Evolutionary conservation across 768 basidiomycete genomes (phyloP), one percentile per base, ranked within the genome.

Genomic region (Collybia mongolica): DNA sequence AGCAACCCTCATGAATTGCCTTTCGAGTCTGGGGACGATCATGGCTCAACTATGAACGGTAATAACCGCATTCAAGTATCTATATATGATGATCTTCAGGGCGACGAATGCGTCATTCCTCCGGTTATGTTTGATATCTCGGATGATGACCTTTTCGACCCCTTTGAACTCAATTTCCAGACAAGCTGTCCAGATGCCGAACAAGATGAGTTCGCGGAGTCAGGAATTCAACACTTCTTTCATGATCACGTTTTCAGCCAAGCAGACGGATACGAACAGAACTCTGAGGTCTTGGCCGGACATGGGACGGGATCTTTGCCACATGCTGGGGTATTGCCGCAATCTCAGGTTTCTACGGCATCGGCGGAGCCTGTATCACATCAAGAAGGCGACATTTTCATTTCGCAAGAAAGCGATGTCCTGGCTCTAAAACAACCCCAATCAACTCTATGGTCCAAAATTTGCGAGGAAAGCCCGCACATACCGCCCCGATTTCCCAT

Each of bases 181-280:
- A 15, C n/a, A 35, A 41, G 44, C 42, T 26, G 44, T 44, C 39
- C 46, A 43, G 26, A 32, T 26, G 28, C 44, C 4, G 39, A 49
- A 37, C 39, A 44, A 24, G 20, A 40, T 29, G 39, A 18, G 39
- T 38, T 14, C 24, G 18, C 48, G 17, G 39, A 42, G 39, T 42
- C 39, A 22, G n/a, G 26, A 19, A 11, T 39, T 35, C 26, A 42
- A 17, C 41, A 35, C 39, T 22, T 41, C 28, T n/a, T 15, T 35
- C 48, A 14, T 46, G 50, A 49, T 59, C 57, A 59, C 39, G 48
- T 49, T 56, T 39, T 35, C 39, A 32, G n/a, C 17, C 18, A 52
- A 14, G 44, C n/a, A 39, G 53, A 42, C 35, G 20, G 23, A 37
- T 40, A 19, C 7, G 49, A 52, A 26, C 37, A 35, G 26, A 18